Base-by-base conservation (phyloP, 2,329 filamentous ascomycete species). In the Fusarium nanum region DNA sequence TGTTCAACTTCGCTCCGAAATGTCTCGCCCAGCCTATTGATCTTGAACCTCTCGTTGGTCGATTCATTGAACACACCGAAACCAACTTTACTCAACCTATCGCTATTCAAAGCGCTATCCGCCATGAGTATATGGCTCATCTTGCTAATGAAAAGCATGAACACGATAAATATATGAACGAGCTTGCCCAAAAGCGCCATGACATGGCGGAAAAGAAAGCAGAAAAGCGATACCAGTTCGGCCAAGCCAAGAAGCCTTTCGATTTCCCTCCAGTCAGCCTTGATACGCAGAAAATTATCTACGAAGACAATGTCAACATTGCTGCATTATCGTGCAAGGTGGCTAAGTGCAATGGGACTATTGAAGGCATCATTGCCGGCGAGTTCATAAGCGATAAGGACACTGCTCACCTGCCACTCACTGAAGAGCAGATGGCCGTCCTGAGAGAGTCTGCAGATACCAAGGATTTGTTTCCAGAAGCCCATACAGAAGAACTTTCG, bases 351-450 rank as follows among this genome's bases (percentile, higher is more conserved):
- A 63, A 74, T 28, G 70, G 60, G 11, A 45, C 40, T 18, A 48
- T 72, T 3, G 72, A 73, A 18, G 70, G 65, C 23, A 41, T 34
- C 3, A 67, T 74, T 46, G 72, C 72, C 5, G 70, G 70, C 22
- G 55, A 64, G 10, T 72, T 74, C 30, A 70, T 59, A 7, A 64
- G 49, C 20, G 16, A 63, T 27, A 67, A 59, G 53, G 70, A 75
- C 14, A 41, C 47, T 14, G 66, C 68, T 5, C 40, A 66, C 18
- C 20, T 59, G 8, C 40, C 50, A 16, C 68, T 64, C 4, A 73
- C 72, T 10, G 45, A 68, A 25, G 22, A 68, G 3, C 62, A 73
- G 32, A 48, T 44, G 16, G 50, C 63, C 16, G 32, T 73, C 14
- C 53, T 74, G 12, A 42, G 45, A 5, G 66, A 72, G 23, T 30